Evolutionary conservation across 2,329 filamentous ascomycete genomes (phyloP).

Genomic region (Mycocentrospora acerina): DNA sequence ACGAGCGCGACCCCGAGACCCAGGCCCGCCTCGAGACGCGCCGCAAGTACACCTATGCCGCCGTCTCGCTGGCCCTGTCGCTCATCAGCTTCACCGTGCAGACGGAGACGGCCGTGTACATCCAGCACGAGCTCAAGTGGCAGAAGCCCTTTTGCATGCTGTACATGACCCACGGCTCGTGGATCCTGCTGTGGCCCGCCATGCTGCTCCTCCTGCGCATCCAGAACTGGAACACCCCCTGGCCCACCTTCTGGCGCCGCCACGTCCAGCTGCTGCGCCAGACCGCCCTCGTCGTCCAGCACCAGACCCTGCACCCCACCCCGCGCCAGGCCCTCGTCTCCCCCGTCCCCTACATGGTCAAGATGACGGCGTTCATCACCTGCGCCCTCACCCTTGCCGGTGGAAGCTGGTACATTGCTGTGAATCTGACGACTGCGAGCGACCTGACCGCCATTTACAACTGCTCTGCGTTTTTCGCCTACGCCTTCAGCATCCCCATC

Average conservation of each 20-base stretch:
- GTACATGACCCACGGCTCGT: conserved; percentile 94
- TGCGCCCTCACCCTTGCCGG: conserved; percentile 86
- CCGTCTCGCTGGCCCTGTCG: conserved; percentile 78
- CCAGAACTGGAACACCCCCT: conserved; percentile 76
- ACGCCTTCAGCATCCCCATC: conserved; percentile 90
- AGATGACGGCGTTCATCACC: conserved; percentile 79
- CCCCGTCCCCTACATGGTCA: conserved; percentile 72
- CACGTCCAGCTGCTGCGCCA: conserved; percentile 64
- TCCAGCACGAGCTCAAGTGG: conserved; percentile 90
- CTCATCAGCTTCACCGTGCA: conserved; percentile 88
- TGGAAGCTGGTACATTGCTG: conserved; percentile 92
- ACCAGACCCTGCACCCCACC: conserved; percentile 69
- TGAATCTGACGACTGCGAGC: conserved; percentile 87
- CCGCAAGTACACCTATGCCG: conserved; percentile 84
- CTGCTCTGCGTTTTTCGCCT: conserved; percentile 97
- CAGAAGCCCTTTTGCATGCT: conserved; percentile 99
- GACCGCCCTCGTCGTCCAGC: conserved; percentile 83
- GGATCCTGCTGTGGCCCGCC: conserved; percentile 83
- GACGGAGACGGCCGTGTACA: conserved; percentile 93
- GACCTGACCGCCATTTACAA: conserved; percentile 99
- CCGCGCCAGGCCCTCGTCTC: conserved; percentile 48
- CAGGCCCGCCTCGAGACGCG: conserved; percentile 66
- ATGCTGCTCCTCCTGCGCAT: conserved; percentile 79
- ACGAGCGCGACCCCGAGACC: conserved; percentile 72
- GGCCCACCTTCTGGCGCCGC: conserved; percentile 81